Conservation (phyloP, 306 rosid genomes). For the Corylus americana region DNA sequence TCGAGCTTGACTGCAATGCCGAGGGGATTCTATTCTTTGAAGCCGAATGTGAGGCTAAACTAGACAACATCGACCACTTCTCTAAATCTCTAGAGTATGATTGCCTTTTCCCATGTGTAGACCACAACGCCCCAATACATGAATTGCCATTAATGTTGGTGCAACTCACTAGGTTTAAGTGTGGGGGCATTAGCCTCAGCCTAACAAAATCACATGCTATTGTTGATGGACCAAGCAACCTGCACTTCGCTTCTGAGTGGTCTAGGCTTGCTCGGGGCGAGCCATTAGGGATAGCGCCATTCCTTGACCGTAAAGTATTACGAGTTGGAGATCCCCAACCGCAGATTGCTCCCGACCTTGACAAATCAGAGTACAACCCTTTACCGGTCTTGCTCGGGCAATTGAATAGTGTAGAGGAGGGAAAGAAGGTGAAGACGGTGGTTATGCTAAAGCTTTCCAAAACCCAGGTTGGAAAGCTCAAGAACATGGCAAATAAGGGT, state of each 20-base stretch:
- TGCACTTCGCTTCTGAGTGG: slow-evolving; percentile 55
- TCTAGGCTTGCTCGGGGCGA: slow-evolving; percentile 47
- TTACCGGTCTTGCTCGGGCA: slow-evolving; percentile 32
- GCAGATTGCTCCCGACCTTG: not conserved
- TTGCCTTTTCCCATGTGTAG: slow-evolving; percentile 34
- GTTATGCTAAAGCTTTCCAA: slow-evolving; percentile 41
- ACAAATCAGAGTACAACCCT: slow-evolving; percentile 15
- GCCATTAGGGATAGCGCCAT: slow-evolving; percentile 36
- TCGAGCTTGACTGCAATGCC: slow-evolving; percentile 57
- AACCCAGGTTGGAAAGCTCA: slow-evolving; percentile 46
- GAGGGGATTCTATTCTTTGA: slow-evolving; percentile 46
- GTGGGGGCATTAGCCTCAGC: slow-evolving; percentile 51
- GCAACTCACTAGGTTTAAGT: slow-evolving; percentile 54
- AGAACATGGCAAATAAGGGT: slow-evolving; percentile 37
- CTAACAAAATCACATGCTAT: slow-evolving; percentile 41
- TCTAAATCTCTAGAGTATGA: slow-evolving; percentile 23
- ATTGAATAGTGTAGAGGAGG: slow-evolving; percentile 28
- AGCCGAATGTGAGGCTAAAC: slow-evolving; percentile 38
- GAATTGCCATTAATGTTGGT: slow-evolving; percentile 42
- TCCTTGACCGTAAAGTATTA: slow-evolving; percentile 33
- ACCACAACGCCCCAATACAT: slow-evolving; percentile 45
- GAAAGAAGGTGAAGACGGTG: slow-evolving; percentile 36
- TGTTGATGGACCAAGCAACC: slow-evolving; percentile 49
- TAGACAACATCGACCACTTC: slow-evolving; percentile 41
- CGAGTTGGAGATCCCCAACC: slow-evolving; percentile 21